These are phyloP conservation scores for Venturia carpophila DNA, from an alignment of 2,329 filamentous ascomycete species.

Conservation along the genomic window DNA sequence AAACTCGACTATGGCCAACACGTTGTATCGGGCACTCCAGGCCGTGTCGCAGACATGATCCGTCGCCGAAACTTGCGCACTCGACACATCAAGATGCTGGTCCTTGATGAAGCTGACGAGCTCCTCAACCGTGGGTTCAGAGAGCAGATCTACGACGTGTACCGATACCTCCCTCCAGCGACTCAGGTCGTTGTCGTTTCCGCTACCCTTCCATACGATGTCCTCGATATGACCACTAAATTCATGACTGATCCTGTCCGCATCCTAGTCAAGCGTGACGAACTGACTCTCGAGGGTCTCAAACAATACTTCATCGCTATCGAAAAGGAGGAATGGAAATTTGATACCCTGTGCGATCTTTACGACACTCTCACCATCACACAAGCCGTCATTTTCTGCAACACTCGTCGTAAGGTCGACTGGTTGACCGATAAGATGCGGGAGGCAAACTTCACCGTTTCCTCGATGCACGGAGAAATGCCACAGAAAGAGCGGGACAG, in stretches of 20 bases:
- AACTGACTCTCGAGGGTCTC: slow-evolving; percentile 90
- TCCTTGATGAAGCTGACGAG: slow-evolving; percentile 69
- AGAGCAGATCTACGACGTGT: slow-evolving; percentile 98
- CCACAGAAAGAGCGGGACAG: slow-evolving; percentile 95
- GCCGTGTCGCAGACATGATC: slow-evolving; percentile 83
- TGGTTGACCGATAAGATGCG: slow-evolving; percentile 99
- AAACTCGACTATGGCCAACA: slow-evolving; percentile 97
- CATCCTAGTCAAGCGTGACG: slow-evolving; percentile 96
- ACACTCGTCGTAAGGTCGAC: slow-evolving; percentile 97
- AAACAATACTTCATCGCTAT: slow-evolving; percentile 99
- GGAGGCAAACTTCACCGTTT: slow-evolving; percentile 97
- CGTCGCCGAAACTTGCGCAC: slow-evolving; percentile 65
- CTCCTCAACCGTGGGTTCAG: slow-evolving; percentile 89
- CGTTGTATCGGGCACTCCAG: slow-evolving; percentile 95
- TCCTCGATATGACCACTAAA: slow-evolving; percentile 98
- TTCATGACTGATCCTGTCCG: slow-evolving; percentile 99
- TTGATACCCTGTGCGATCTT: slow-evolving; percentile 95
- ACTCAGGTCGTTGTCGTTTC: slow-evolving; percentile 98
- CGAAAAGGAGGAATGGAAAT: slow-evolving; percentile 99
- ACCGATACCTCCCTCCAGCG: slow-evolving; percentile 89
- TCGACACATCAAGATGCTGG: slow-evolving; percentile 69
- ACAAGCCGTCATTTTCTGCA: slow-evolving; percentile 99
- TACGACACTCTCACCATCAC: slow-evolving; percentile 99
- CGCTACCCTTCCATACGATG: slow-evolving; percentile 93
- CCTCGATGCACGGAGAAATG: slow-evolving; percentile 99